Conservation (phyloP, 176 grass and related monocot genomes). For the Cenchrus purpureus region DNA sequence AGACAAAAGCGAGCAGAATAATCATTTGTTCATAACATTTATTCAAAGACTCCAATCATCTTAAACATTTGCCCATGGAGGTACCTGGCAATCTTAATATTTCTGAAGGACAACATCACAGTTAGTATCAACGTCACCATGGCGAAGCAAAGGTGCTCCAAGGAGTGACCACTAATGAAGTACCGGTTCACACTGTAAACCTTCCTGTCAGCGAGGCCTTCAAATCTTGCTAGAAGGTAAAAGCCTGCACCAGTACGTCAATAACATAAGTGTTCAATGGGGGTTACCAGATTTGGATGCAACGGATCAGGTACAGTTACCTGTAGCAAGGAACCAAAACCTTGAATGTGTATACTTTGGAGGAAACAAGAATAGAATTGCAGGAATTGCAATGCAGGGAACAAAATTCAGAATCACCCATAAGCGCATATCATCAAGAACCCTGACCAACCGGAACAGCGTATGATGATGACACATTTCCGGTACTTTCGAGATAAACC, state of each 20-base stretch:
- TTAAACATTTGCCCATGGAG: conserved; percentile 13
- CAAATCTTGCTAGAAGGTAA: conserved; percentile 91
- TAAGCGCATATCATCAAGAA: conserved; percentile 94
- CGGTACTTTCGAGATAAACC: conserved; percentile 38
- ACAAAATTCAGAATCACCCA: conserved; percentile 79
- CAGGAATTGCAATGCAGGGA: conserved; percentile 86
- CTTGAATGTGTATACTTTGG: conserved; percentile 96
- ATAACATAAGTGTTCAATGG: conserved; percentile 29
- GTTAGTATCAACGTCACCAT: conserved; percentile 83
- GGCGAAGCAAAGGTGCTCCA: conserved; percentile 93
- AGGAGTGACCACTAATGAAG: conserved; percentile 91
- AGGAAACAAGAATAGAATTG: conserved; percentile 84
- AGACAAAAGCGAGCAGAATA: background rate
- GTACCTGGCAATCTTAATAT: conserved; percentile 90
- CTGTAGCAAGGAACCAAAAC: conserved; percentile 97
- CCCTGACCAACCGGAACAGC: conserved; percentile 58
- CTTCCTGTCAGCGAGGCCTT: conserved; percentile 86
- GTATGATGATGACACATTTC: conserved; percentile 42
- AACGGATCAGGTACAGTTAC: conserved; percentile 45
- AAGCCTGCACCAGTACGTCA: conserved; percentile 57
- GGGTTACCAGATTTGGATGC: conserved; percentile 14
- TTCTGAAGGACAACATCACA: conserved; percentile 93
- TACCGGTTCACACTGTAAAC: conserved; percentile 89
- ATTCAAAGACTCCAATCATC: conserved; percentile 15
- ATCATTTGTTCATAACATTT: conserved; percentile 1